These are phyloP conservation scores for Plasmodium gaboni DNA, from an alignment of 169 alveolate species.

Conservation along the genomic window DNA sequence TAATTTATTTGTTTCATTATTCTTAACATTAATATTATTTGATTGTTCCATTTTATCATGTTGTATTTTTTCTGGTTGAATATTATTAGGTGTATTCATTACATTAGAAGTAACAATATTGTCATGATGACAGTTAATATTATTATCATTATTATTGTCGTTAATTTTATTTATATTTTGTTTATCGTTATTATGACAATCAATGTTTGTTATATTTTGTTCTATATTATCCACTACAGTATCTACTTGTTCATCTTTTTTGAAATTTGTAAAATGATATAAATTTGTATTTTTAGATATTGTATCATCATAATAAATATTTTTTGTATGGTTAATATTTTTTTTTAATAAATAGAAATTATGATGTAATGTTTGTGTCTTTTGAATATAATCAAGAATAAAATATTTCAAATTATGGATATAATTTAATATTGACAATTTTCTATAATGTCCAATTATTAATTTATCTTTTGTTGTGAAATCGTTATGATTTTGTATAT, in stretches of 20 bases:
- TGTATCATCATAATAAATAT: constrained; percentile 26
- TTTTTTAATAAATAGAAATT: constrained; percentile 37
- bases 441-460: constrained; percentile 27
- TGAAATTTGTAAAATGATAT: constrained; percentile 22
- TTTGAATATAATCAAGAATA: constrained; percentile 22
- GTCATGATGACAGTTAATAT: not conserved
- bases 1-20: not conserved
- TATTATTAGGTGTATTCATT: not conserved
- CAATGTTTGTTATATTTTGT: not conserved
- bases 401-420: constrained; percentile 29
- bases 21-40: not conserved
- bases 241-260: not conserved
- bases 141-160: not conserved
- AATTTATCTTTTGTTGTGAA: constrained; percentile 6
- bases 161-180: not conserved
- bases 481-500: not conserved
- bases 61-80: not conserved
- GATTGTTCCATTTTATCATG: not conserved
- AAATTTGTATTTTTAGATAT: constrained; percentile 37
- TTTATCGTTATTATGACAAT: not conserved
- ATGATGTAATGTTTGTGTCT: constrained; percentile 37
- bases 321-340: constrained; percentile 24
- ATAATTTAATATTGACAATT: constrained; percentile 25
- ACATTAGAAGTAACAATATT: not conserved
- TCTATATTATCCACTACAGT: not conserved